Conservation (phyloP, 2,329 filamentous ascomycete genomes). For the Atkinsonella hypoxylon region DNA sequence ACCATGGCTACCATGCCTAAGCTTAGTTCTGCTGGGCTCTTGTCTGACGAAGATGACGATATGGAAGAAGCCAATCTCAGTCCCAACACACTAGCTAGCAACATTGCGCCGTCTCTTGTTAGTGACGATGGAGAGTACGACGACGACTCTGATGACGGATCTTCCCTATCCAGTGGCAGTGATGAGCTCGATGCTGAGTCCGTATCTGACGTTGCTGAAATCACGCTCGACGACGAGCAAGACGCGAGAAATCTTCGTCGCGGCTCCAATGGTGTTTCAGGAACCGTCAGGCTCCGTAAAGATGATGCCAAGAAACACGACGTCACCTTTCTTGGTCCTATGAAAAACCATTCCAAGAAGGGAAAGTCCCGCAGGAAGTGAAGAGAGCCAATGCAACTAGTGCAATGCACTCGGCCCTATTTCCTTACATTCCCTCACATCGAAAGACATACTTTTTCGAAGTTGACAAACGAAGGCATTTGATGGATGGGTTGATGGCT, state of each 20-base stretch:
- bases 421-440: neutral
- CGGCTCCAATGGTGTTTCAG: slow-evolving; percentile 29
- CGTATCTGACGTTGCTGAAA: slow-evolving; percentile 49
- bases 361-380: slow-evolving; percentile 13
- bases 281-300: slow-evolving; percentile 38
- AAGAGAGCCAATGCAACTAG: slow-evolving; percentile 5
- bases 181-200: slow-evolving; percentile 47
- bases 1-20: slow-evolving; percentile 11
- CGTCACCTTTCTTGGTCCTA: slow-evolving; percentile 41
- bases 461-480: neutral
- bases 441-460: neutral
- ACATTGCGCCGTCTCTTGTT: slow-evolving; percentile 67
- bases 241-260: slow-evolving; percentile 33
- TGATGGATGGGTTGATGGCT: slow-evolving; percentile 4
- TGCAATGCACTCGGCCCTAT: neutral
- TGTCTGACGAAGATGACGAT: slow-evolving; percentile 37
- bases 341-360: slow-evolving; percentile 29
- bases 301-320: slow-evolving; percentile 36
- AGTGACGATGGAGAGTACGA: slow-evolving; percentile 73
- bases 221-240: slow-evolving; percentile 47
- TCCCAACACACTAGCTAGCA: slow-evolving; percentile 57
- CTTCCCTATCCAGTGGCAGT: slow-evolving; percentile 44
- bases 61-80: slow-evolving; percentile 51
- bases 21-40: slow-evolving; percentile 11
- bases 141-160: slow-evolving; percentile 57